Conservation (phyloP, 1,139 yeast genomes). For the Kodamaea suecica region DNA sequence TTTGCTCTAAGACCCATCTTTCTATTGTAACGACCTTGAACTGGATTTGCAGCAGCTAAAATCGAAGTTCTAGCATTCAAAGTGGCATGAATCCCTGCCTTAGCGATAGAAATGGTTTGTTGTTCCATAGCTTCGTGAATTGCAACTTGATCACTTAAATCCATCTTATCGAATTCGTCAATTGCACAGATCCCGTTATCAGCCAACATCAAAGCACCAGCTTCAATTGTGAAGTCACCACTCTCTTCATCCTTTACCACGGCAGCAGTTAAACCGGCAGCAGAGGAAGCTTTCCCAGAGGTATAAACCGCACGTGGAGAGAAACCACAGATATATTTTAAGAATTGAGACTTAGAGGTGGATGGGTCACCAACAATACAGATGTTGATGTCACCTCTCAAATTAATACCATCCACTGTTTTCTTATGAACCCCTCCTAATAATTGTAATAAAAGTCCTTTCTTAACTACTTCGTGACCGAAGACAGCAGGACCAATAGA, state of each 20-base stretch:
- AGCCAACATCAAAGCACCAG: conserved; percentile 98
- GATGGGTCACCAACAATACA: conserved; percentile 99
- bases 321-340: conserved; percentile 88
- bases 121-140: conserved; percentile 99
- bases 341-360: conserved; percentile 92
- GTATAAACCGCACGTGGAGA: conserved; percentile 95
- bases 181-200: conserved; percentile 98
- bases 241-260: conserved; percentile 97
- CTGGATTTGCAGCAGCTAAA: conserved; percentile 96
- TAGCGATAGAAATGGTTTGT: conserved; percentile 95
- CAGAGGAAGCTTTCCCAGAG: conserved; percentile 97
- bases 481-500: conserved; percentile 96
- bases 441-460: conserved; percentile 84
- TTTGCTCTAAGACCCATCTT: conserved; percentile 82
- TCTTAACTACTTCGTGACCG: conserved; percentile 93
- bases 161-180: conserved; percentile 99
- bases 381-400: conserved; percentile 95
- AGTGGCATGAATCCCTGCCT: conserved; percentile 98
- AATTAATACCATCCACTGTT: conserved; percentile 90
- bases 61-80: conserved; percentile 94
- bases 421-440: conserved; percentile 95
- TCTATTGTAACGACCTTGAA: conserved; percentile 91
- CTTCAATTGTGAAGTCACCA: conserved; percentile 96
- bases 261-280: conserved; percentile 98
- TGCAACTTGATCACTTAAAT: conserved; percentile 91